Percentiles rank a stretch among this genome's conserved stretches.
Conservation (phyloP, 2,329 filamentous ascomycete genomes). For the Calonectria crousiana region DNA sequence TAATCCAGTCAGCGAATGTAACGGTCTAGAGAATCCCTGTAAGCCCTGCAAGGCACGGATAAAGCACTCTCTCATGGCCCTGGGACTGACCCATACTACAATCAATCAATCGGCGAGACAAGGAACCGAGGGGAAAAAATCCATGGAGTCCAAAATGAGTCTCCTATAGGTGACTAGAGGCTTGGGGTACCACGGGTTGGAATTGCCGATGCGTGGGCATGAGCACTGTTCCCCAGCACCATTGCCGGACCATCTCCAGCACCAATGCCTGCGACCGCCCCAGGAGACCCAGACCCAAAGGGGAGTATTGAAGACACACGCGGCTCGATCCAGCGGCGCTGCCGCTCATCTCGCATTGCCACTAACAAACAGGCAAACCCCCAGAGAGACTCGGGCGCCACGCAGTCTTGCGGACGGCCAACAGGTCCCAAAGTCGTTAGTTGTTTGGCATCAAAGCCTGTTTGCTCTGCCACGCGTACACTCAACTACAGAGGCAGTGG, state of each 20-base stretch:
- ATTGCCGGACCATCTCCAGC: not conserved
- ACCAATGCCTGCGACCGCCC: not conserved
- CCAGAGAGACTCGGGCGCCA: slow-evolving; percentile 6
- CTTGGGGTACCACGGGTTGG: not conserved
- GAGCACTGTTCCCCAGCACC: not conserved
- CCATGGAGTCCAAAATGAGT: not conserved
- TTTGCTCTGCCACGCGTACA: not conserved
- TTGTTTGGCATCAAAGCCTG: not conserved
- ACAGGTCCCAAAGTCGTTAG: not conserved
- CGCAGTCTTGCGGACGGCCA: not conserved
- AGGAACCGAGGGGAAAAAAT: not conserved
- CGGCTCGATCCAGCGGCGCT: not conserved
- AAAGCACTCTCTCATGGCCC: not conserved
- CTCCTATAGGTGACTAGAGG: not conserved
- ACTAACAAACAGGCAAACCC: not conserved
- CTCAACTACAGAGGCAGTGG: not conserved
- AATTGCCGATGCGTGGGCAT: not conserved
- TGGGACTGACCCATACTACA: not conserved
- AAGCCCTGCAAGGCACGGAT: slow-evolving; percentile 13
- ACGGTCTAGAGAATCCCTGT: slow-evolving; percentile 4
- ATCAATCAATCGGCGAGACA: slow-evolving; percentile 3
- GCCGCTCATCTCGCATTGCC: not conserved
- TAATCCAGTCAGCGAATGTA: slow-evolving; percentile 20
- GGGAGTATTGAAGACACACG: not conserved
- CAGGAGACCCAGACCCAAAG: not conserved